Base-by-base conservation (phyloP, 352 stramenopile species). In the Phytophthora parvispora region DNA sequence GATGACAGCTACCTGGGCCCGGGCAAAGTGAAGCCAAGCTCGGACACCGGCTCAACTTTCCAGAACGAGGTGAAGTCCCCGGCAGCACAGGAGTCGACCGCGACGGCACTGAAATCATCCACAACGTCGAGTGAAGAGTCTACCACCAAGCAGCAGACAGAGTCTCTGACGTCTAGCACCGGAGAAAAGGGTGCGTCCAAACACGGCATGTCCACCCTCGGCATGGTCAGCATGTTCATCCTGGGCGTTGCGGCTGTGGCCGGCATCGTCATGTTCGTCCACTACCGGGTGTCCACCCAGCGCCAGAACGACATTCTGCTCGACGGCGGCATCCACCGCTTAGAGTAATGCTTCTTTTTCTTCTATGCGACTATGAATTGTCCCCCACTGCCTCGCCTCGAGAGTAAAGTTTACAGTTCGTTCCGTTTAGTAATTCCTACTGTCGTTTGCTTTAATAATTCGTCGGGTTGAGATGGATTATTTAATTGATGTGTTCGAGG, bases 221-320 rank as follows among this genome's bases (percentile, higher is more conserved):
- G 81, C 27, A 56, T 89, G 52, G 83, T 86, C 1, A 74, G 83
- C 27, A 77, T 80, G 43, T 80, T 89, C 55, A 76, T 91, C 32
- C 45, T 91, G 29, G 81, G 71, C 27, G 77, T 84, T 36, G 79
- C 70, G 6, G 70, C 80, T 4, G 68, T 89, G 50, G 81, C 80
- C 0, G 83, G 77, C 34, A 61, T 87, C 31, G 68, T 83, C 25
- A 68, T 87, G 47, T 86, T 86, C 59, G 75, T 84, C 27, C 88
- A 83, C 73, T 91, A 89, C 58, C 74, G 80, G 53, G 84, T 84
- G 57, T 86, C 83, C 48, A 80, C 86, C 45, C 64, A 83, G 43
- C 79, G 69, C 52, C 81, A 93, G 69, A 74, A 81, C 49, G 75
- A 91, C 54, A 88, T 90, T 36, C 83, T 92, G 59, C 75, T 89